Conservation (phyloP, 805 yeast species). For the Metschnikowia baotianmanensis region DNA sequence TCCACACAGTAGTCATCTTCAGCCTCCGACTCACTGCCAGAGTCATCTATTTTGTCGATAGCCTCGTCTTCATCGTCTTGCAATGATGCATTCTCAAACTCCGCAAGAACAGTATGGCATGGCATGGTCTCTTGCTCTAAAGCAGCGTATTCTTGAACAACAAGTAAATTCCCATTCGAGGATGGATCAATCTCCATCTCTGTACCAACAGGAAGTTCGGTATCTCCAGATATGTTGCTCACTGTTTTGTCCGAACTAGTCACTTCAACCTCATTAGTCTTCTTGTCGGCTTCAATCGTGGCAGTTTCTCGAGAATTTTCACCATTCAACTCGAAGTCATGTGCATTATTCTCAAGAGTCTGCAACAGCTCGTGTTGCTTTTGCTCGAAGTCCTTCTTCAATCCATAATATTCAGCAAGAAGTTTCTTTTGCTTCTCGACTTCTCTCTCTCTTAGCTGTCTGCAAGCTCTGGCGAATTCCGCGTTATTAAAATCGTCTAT, state of each 20-base stretch:
- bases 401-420: slow-evolving; percentile 33
- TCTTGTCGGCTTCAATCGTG: not conserved
- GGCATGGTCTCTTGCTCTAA: too few species aligned
- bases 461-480: slow-evolving; percentile 73
- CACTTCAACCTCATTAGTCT: not conserved
- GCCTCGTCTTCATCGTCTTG: not conserved
- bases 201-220: too few species aligned
- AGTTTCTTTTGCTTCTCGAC: slow-evolving; percentile 47
- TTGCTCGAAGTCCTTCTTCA: slow-evolving; percentile 25
- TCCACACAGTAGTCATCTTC: slow-evolving; percentile 45
- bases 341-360: slow-evolving; percentile 1
- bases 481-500: slow-evolving; percentile 83
- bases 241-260: too few species aligned
- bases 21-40: slow-evolving; percentile 31
- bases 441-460: slow-evolving; percentile 67
- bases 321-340: slow-evolving; percentile 1
- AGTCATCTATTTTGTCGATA: not conserved
- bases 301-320: not conserved
- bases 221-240: too few species aligned
- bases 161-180: too few species aligned
- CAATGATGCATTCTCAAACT: not conserved
- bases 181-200: too few species aligned
- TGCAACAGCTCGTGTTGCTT: slow-evolving; percentile 15
- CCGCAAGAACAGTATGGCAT: not conserved
- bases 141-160: too few species aligned